A percentile compares a stretch with the other conserved stretches of the same genome.
These are phyloP conservation scores for Mycosphaerella sp. DNA, from an alignment of 2,329 filamentous ascomycete genomes.

Conservation along the genomic window DNA sequence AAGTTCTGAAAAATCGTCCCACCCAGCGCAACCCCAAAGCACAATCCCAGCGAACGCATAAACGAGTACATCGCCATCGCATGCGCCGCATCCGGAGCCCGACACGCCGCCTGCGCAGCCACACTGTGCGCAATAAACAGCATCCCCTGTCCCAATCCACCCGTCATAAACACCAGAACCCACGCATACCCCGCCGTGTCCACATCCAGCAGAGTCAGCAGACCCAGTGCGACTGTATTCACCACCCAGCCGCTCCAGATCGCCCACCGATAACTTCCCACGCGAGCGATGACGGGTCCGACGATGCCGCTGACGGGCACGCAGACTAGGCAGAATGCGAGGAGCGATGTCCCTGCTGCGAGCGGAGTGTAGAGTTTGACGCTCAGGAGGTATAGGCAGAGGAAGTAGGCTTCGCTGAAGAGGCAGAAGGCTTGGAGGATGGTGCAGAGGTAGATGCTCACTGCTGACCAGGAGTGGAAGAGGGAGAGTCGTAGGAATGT, in stretches of 20 bases:
- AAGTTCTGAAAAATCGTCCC: constrained; percentile 40
- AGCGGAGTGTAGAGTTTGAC: constrained; percentile 38
- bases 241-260: constrained; percentile 30
- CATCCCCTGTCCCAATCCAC: constrained; percentile 40
- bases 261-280: constrained; percentile 28
- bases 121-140: constrained; percentile 41
- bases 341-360: constrained; percentile 36
- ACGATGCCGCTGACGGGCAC: constrained; percentile 24
- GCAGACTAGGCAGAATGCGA: constrained; percentile 34
- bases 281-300: constrained; percentile 31
- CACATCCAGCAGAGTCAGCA: constrained; percentile 39
- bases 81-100: constrained; percentile 32
- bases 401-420: constrained; percentile 37
- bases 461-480: constrained; percentile 29
- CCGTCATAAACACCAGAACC: constrained; percentile 41
- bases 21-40: constrained; percentile 45
- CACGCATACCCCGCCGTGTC: constrained; percentile 37
- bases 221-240: constrained; percentile 39
- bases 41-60: constrained; percentile 44
- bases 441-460: constrained; percentile 30
- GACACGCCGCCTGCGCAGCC: constrained; percentile 38
- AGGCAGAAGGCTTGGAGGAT: constrained; percentile 32
- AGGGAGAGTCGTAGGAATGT: constrained; percentile 32
- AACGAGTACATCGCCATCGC: constrained; percentile 44
- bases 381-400: constrained; percentile 40